A percentile compares a stretch with the other conserved stretches of the same genome.
phyloP scores from a whole-genome alignment of 192 early-diverging fungal genomes.

The Coemansia sp. region DNA sequence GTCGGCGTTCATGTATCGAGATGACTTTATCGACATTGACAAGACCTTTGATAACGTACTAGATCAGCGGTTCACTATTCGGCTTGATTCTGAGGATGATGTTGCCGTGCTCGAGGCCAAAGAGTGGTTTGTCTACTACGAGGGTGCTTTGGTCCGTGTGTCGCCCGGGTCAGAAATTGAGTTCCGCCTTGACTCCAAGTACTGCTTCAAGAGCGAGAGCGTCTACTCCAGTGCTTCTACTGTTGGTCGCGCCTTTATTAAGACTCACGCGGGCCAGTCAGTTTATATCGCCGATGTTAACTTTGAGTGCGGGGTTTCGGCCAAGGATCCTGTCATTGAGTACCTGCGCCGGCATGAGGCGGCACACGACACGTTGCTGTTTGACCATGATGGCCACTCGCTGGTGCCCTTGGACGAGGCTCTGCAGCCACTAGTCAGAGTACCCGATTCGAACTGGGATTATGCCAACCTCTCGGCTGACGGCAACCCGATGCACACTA shows the following conservation, averaged over 20 bases:
- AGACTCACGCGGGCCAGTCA: constrained; percentile 55
- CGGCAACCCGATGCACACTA: constrained; percentile 90
- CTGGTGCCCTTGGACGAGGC: not conserved
- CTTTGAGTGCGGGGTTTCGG: constrained; percentile 64
- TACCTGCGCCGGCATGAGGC: constrained; percentile 73
- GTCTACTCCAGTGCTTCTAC: constrained; percentile 70
- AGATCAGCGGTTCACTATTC: constrained; percentile 67
- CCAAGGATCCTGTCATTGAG: constrained; percentile 79
- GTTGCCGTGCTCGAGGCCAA: constrained; percentile 79
- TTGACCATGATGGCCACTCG: constrained; percentile 66
- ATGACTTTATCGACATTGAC: constrained; percentile 65
- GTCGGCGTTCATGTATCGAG: constrained; percentile 78
- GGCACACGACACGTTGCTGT: constrained; percentile 67
- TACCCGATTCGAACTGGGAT: constrained; percentile 73
- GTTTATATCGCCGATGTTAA: constrained; percentile 76
- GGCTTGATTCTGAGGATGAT: constrained; percentile 66
- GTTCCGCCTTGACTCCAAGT: constrained; percentile 74
- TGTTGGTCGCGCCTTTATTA: constrained; percentile 58
- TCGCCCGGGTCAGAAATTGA: constrained; percentile 60
- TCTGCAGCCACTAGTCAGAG: not conserved
- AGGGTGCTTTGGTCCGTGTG: constrained; percentile 27
- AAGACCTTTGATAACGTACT: constrained; percentile 70
- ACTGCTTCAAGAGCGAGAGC: constrained; percentile 58
- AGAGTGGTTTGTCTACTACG: constrained; percentile 67
- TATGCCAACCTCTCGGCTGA: constrained; percentile 81